Percentiles rank a stretch among this genome's conserved stretches.
phyloP scores from a whole-genome alignment of 768 basidiomycete genomes.

The Hemileccinum rubropunctum region DNA sequence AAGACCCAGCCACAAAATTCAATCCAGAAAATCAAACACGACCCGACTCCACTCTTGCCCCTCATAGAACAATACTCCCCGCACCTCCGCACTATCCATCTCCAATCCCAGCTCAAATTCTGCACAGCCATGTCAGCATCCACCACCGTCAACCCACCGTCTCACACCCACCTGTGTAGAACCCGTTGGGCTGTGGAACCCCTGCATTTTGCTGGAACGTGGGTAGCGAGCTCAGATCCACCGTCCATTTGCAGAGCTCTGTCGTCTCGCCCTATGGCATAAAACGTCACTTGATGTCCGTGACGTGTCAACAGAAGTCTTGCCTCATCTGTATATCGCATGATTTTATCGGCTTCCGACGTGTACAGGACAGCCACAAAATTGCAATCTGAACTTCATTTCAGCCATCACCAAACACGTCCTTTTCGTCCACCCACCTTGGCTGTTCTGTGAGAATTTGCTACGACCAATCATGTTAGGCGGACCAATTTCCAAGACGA shows the following conservation, averaged over 20 bases:
- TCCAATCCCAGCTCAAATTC: constrained; percentile 85
- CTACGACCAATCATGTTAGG: constrained; percentile 33
- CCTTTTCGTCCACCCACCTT: constrained; percentile 36
- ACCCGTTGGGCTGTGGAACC: constrained; percentile 56
- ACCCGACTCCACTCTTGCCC: constrained; percentile 80
- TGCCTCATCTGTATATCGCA: constrained; percentile 83
- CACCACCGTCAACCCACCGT: neutral
- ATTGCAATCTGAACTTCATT: constrained; percentile 51
- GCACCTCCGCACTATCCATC: constrained; percentile 83
- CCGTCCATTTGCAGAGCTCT: constrained; percentile 85
- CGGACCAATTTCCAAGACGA: too few relatives aligned
- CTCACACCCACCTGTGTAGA: constrained; percentile 66
- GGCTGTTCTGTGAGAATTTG: constrained; percentile 64
- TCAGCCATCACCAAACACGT: neutral
- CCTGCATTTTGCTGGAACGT: constrained; percentile 72
- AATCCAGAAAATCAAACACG: constrained; percentile 53
- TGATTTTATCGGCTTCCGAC: constrained; percentile 67
- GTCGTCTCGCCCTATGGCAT: constrained; percentile 54
- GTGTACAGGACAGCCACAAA: constrained; percentile 85
- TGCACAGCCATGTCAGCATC: constrained; percentile 29
- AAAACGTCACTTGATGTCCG: constrained; percentile 22
- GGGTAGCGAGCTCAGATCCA: constrained; percentile 75
- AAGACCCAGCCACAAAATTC: constrained; percentile 4
- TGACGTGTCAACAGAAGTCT: constrained; percentile 18
- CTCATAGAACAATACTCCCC: constrained; percentile 73